These are phyloP conservation scores for Lavandula angustifolia DNA, from an alignment of 257 asterid genomes.

Conservation along the genomic window DNA sequence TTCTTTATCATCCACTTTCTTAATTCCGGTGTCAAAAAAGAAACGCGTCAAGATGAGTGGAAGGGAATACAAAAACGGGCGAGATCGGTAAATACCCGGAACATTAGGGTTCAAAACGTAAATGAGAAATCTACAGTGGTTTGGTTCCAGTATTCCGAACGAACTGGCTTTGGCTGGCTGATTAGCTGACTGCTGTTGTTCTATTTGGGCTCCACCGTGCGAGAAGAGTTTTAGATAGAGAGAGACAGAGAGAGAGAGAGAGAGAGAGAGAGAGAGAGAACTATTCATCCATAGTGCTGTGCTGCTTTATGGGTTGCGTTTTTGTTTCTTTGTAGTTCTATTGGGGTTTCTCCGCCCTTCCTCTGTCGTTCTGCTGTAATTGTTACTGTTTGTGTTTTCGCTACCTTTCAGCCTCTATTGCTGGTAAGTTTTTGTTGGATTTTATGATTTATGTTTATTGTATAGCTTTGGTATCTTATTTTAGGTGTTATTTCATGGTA, in stretches of 20 bases:
- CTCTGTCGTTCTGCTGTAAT: slow-evolving; percentile 19
- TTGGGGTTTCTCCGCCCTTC: slow-evolving; percentile 4
- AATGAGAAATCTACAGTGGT: slow-evolving; percentile 16
- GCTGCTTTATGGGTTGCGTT: slow-evolving; percentile 29
- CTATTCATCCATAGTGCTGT: slow-evolving; percentile 12
- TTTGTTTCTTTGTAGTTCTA: slow-evolving; percentile 16
- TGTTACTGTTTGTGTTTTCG: slow-evolving; percentile 25
- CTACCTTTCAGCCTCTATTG: slow-evolving; percentile 21
- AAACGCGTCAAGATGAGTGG: no score
- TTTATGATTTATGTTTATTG: neutral
- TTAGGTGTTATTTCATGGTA: slow-evolving; percentile 21
- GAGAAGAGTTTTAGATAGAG: slow-evolving; percentile 12
- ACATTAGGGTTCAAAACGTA: slow-evolving; percentile 26
- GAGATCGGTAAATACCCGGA: slow-evolving; percentile 1
- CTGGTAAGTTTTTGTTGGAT: slow-evolving; percentile 33
- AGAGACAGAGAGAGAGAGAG: slow-evolving; percentile 17
- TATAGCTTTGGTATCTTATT: neutral
- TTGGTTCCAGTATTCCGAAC: slow-evolving; percentile 24
- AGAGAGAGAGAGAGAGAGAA: slow-evolving; percentile 22
- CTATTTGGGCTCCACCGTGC: slow-evolving; percentile 32
- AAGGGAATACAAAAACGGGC: slow-evolving; percentile 1
- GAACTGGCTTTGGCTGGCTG: slow-evolving; percentile 29
- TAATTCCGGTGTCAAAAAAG: no score
- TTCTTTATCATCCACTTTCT: no score
- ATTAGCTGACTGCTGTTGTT: slow-evolving; percentile 35